phyloP scores from a whole-genome alignment of 1,139 yeast species.

The Suhomyces kunorum region DNA sequence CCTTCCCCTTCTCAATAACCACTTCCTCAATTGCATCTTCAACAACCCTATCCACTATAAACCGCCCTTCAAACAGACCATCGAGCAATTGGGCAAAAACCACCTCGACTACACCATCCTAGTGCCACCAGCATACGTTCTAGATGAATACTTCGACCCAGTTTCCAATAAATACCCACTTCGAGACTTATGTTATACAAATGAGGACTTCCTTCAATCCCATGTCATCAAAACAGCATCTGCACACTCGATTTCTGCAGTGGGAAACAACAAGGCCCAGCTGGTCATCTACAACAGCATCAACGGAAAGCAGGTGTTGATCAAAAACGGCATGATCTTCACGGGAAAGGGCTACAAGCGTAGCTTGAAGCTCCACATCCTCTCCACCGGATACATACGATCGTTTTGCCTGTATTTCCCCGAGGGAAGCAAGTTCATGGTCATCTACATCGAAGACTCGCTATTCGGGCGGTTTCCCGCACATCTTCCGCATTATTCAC shows the following conservation, averaged over 20 bases:
- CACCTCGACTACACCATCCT: constrained; percentile 56
- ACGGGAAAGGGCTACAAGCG: constrained; percentile 60
- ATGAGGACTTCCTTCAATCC: constrained; percentile 67
- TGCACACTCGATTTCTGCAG: constrained; percentile 36
- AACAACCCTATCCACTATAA: constrained; percentile 60
- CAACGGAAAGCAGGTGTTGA: constrained; percentile 57
- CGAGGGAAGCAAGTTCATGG: constrained; percentile 50
- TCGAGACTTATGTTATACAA: constrained; percentile 56
- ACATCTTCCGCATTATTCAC: background rate
- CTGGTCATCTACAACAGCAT: constrained; percentile 56
- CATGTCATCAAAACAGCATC: constrained; percentile 57
- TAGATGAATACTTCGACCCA: constrained; percentile 54
- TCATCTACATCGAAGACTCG: constrained; percentile 55
- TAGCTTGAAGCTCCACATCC: constrained; percentile 47
- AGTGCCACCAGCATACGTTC: constrained; percentile 58
- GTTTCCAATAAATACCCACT: constrained; percentile 41
- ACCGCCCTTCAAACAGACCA: constrained; percentile 52
- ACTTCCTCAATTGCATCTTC: constrained; percentile 66
- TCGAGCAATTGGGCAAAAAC: constrained; percentile 38
- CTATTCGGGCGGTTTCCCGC: constrained; percentile 37
- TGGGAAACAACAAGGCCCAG: constrained; percentile 42
- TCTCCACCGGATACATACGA: constrained; percentile 43
- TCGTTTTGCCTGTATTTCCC: constrained; percentile 51
- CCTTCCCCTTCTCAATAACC: constrained; percentile 55
- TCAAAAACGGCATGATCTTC: constrained; percentile 57